Evolutionary conservation across 2,329 filamentous ascomycete species (phyloP).

Genomic region (Phialophora macrospora): DNA sequence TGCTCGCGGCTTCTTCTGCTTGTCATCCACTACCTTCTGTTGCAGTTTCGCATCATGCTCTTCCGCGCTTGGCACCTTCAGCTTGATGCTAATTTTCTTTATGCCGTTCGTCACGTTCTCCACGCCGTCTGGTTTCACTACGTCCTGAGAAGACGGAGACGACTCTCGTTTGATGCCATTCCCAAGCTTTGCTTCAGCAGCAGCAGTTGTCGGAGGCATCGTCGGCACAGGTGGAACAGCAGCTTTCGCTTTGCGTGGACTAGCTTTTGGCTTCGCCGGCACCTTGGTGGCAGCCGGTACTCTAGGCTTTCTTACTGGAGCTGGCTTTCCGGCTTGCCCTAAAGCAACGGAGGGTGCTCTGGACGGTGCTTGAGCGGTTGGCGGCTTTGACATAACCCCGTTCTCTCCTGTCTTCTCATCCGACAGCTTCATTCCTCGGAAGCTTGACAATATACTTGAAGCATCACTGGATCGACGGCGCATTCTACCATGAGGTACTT

Average conservation of each 20-base stretch:
- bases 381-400: constrained; percentile 1
- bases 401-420: constrained; percentile 27
- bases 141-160: constrained; percentile 48
- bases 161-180: constrained; percentile 46
- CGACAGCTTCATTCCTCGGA: constrained; percentile 42
- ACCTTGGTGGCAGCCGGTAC: constrained; percentile 52
- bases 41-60: constrained; percentile 59
- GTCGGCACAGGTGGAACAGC: constrained; percentile 2
- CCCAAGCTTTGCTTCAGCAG: constrained; percentile 1
- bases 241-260: constrained; percentile 44
- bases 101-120: constrained; percentile 59
- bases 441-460: constrained; percentile 40
- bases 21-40: constrained; percentile 47
- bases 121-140: constrained; percentile 46
- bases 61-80: constrained; percentile 63
- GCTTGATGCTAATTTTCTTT: constrained; percentile 60
- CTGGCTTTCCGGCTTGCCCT: constrained; percentile 43
- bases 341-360: constrained; percentile 36
- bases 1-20: constrained; percentile 45
- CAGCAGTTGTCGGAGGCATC: neutral
- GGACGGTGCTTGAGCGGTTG: constrained; percentile 20
- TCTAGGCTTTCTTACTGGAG: constrained; percentile 66
- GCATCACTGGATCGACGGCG: constrained; percentile 43
- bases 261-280: constrained; percentile 44
- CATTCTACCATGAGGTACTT: constrained; percentile 27